A percentile compares a stretch with the other conserved stretches of the same genome.
phyloP scores from a whole-genome alignment of 768 basidiomycete genomes.

The Phylloporus sp. region DNA sequence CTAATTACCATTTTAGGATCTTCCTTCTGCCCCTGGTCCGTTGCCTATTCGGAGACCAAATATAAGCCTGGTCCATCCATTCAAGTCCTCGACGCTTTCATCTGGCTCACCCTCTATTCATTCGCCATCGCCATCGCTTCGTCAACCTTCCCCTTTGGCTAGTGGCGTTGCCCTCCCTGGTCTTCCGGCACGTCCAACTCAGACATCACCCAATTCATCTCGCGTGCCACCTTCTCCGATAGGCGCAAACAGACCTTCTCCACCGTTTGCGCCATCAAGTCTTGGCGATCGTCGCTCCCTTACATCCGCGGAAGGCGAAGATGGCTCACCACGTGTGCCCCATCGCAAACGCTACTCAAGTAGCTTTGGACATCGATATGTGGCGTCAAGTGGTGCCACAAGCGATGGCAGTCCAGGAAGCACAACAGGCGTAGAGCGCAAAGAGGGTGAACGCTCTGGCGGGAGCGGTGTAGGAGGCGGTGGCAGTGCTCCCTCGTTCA shows the following conservation, averaged over 20 bases:
- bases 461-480: constrained; percentile 21
- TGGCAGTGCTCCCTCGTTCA: constrained; percentile 34
- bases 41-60: constrained; percentile 44
- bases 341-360: constrained; percentile 68
- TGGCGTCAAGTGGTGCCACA: constrained; percentile 38
- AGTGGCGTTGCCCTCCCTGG: constrained; percentile 28
- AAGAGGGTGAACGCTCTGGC: constrained; percentile 18
- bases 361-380: constrained; percentile 73
- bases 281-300: constrained; percentile 41
- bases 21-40: constrained; percentile 36
- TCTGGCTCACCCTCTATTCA: constrained; percentile 47
- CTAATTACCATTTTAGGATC: constrained; percentile 28
- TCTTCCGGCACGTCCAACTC: constrained; percentile 35
- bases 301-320: constrained; percentile 34
- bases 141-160: constrained; percentile 44
- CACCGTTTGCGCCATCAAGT: constrained; percentile 41
- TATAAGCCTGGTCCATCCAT: constrained; percentile 42
- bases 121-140: constrained; percentile 45
- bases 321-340: constrained; percentile 25
- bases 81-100: constrained; percentile 50
- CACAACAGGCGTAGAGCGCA: constrained; percentile 12
- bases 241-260: constrained; percentile 33
- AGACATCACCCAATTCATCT: constrained; percentile 40
- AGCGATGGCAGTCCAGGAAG: constrained; percentile 33
- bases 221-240: constrained; percentile 40